These are phyloP conservation scores for Diaporthe citrichinensis DNA, from an alignment of 2,329 filamentous ascomycete species.

Conservation along the genomic window DNA sequence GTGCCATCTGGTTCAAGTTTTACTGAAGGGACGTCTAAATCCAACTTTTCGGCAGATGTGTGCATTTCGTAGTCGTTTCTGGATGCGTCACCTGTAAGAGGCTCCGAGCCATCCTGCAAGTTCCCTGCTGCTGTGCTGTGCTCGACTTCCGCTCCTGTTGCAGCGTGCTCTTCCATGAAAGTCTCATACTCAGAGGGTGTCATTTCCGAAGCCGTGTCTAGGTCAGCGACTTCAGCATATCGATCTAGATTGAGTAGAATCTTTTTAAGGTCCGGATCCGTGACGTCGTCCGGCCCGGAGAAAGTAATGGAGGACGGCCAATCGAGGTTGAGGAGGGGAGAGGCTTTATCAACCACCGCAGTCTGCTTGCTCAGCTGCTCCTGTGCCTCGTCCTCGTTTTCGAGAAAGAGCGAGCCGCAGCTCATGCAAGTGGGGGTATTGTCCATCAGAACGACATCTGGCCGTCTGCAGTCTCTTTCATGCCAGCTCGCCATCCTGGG, in stretches of 20 bases:
- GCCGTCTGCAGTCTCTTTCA: constrained; percentile 1
- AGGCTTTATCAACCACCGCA: no score
- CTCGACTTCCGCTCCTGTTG: not conserved
- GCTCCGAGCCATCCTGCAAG: not conserved
- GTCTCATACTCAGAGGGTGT: not conserved
- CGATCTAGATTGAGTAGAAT: not conserved
- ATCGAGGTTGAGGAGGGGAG: not conserved
- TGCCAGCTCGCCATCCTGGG: not conserved
- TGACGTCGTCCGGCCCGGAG: not conserved
- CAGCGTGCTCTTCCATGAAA: not conserved
- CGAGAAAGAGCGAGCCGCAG: not conserved
- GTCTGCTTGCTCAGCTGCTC: not conserved
- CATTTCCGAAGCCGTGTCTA: not conserved
- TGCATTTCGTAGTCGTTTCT: fast-evolving
- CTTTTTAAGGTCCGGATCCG: not conserved
- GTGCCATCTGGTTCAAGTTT: fast-evolving
- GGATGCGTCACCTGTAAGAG: no score
- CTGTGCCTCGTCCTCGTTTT: not conserved
- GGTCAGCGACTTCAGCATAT: not conserved
- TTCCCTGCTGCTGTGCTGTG: not conserved
- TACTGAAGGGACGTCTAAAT: no score
- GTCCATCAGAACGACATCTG: constrained; percentile 8
- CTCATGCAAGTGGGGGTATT: not conserved
- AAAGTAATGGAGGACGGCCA: constrained; percentile 16
- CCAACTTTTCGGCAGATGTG: no score